Evolutionary conservation across 495 filamentous ascomycete species (phyloP).

Genomic region (Staphylotrichum tortipilum): DNA sequence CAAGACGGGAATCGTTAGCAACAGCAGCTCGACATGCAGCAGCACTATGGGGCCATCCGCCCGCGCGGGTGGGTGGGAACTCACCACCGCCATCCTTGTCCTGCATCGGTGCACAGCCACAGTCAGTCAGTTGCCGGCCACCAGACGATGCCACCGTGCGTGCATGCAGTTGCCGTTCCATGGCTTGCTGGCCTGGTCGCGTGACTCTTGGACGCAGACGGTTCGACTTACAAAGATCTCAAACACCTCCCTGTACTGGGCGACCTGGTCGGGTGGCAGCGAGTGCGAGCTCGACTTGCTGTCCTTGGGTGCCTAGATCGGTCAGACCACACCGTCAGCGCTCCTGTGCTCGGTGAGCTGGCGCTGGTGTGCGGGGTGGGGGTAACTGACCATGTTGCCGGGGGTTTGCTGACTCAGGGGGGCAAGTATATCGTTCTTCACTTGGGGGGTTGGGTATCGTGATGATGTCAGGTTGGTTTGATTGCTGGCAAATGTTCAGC

Average conservation of each 20-base stretch:
- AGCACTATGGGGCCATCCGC: too few species aligned
- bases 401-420: too few species aligned
- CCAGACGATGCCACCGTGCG: slow-evolving; percentile 4
- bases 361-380: too few species aligned
- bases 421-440: too few species aligned
- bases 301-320: slow-evolving; percentile 20
- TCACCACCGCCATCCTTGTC: slow-evolving; percentile 95
- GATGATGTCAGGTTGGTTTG: too few species aligned
- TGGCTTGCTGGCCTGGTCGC: neutral
- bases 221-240: slow-evolving; percentile 73
- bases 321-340: too few species aligned
- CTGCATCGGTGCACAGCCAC: slow-evolving; percentile 35
- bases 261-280: slow-evolving; percentile 81
- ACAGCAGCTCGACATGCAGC: too few species aligned
- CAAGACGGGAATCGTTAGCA: too few species aligned
- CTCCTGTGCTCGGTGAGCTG: too few species aligned
- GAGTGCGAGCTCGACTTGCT: slow-evolving; percentile 47
- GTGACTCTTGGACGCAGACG: neutral
- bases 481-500: neutral
- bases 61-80: slow-evolving; percentile 34
- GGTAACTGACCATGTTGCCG: neutral
- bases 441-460: neutral
- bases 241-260: slow-evolving; percentile 90
- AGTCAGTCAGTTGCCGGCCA: slow-evolving; percentile 4
- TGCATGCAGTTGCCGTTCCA: neutral